These are phyloP conservation scores for Camelina hispida DNA, from an alignment of 345 rosid genomes.

Conservation along the genomic window DNA sequence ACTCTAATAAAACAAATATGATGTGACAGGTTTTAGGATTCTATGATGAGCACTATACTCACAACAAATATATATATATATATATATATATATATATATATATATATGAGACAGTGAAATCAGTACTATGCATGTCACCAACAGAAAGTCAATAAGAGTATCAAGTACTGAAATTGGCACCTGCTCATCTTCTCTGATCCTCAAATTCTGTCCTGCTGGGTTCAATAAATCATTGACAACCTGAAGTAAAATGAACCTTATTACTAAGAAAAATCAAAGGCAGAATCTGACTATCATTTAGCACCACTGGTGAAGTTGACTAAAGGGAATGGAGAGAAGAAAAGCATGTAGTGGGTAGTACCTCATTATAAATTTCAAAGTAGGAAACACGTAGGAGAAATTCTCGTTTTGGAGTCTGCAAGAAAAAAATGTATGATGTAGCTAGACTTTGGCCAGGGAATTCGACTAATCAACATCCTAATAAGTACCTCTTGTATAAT, in stretches of 20 bases:
- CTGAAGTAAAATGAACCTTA: constrained; percentile 54
- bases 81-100: too few relatives aligned
- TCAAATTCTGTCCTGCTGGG: constrained; percentile 95
- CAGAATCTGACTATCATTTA: constrained; percentile 36
- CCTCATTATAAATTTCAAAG: constrained; percentile 98
- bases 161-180: constrained; percentile 47
- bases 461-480: constrained; percentile 20
- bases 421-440: constrained; percentile 18
- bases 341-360: constrained; percentile 44
- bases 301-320: constrained; percentile 26
- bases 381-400: constrained; percentile 97
- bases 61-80: constrained; percentile 24
- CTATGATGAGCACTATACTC: constrained; percentile 17
- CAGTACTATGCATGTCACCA: constrained; percentile 21
- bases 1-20: constrained; percentile 3
- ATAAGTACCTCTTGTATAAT: constrained; percentile 92
- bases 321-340: constrained; percentile 13
- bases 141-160: constrained; percentile 24
- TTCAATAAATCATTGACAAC: constrained; percentile 95
- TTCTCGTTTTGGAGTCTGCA: constrained; percentile 88
- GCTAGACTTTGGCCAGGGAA: constrained; percentile 31
- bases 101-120: constrained; percentile 27
- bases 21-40: constrained; percentile 13
- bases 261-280: constrained; percentile 29
- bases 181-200: constrained; percentile 98